Percentiles rank a stretch among this genome's conserved stretches.
phyloP scores from a whole-genome alignment of 139 green algal genomes.

The Picochlorum sp. region DNA sequence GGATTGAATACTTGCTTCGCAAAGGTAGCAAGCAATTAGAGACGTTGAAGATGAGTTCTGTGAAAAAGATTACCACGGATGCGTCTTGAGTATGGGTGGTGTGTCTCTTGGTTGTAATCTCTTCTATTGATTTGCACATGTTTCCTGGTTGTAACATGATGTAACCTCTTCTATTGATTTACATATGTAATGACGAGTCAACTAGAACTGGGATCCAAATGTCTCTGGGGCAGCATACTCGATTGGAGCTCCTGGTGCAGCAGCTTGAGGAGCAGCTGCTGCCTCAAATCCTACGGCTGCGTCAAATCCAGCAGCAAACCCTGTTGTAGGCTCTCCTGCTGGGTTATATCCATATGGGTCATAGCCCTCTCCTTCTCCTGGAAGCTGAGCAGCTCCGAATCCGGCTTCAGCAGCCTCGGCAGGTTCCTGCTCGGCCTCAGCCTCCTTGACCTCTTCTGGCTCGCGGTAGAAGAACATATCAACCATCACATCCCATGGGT shows the following conservation, averaged over 20 bases:
- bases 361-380: constrained; percentile 23
- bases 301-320: constrained; percentile 33
- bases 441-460: constrained; percentile 66
- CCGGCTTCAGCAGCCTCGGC: constrained; percentile 4
- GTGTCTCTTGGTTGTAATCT: no score
- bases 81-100: background rate
- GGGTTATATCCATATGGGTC: constrained; percentile 30
- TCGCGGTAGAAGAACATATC: constrained; percentile 99
- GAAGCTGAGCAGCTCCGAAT: constrained; percentile 15
- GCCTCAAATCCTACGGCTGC: constrained; percentile 49
- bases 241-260: constrained; percentile 8
- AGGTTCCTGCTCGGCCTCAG: constrained; percentile 24
- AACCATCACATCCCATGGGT: constrained; percentile 91
- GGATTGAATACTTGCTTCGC: constrained; percentile 26
- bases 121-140: no score
- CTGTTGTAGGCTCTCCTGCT: constrained; percentile 17
- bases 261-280: constrained; percentile 27
- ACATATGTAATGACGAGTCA: background rate
- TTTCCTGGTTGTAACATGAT: no score
- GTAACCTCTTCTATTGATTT: no score
- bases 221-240: constrained; percentile 1
- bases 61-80: constrained; percentile 2
- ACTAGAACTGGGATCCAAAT: constrained; percentile 3
- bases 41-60: constrained; percentile 1
- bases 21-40: constrained; percentile 24